Conservation (phyloP, 2,329 filamentous ascomycete genomes). For the Ophiostoma himal-ulmi region DNA sequence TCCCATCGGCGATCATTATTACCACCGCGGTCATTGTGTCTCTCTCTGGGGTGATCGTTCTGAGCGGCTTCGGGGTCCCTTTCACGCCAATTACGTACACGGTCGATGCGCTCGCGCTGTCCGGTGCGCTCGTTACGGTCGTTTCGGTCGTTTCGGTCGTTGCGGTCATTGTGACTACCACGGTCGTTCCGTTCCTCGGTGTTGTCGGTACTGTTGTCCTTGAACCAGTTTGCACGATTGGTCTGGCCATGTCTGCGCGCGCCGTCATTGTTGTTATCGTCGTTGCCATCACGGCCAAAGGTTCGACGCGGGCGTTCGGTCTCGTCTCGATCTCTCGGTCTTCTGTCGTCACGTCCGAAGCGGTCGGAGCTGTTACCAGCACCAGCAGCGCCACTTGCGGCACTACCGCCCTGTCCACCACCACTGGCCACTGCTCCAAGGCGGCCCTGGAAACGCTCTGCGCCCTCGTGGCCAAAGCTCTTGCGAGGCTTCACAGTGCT, state of each 20-base stretch:
- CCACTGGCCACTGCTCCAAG: constrained; percentile 31
- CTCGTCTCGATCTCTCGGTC: constrained; percentile 44
- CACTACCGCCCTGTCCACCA: constrained; percentile 40
- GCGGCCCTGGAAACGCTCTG: constrained; percentile 53
- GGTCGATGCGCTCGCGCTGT: constrained; percentile 52
- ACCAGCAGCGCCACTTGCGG: constrained; percentile 37
- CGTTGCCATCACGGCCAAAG: constrained; percentile 33
- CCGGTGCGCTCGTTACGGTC: constrained; percentile 31
- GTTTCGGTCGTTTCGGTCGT: constrained; percentile 28
- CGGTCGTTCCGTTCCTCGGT: constrained; percentile 35
- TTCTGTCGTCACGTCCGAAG: constrained; percentile 53
- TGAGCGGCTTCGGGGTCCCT: constrained; percentile 40
- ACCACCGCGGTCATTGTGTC: constrained; percentile 8
- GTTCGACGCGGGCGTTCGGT: constrained; percentile 33
- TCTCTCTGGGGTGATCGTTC: constrained; percentile 27
- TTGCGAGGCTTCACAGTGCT: constrained; percentile 67
- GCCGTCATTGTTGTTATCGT: constrained; percentile 49
- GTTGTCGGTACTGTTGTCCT: constrained; percentile 38
- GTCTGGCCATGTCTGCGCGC: constrained; percentile 28
- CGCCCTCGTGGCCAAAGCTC: constrained; percentile 66
- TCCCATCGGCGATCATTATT: constrained; percentile 53
- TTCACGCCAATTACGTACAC: constrained; percentile 57
- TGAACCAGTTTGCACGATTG: constrained; percentile 6
- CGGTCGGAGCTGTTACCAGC: constrained; percentile 39
- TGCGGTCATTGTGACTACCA: constrained; percentile 50